phyloP scores from a whole-genome alignment of 2,329 filamentous ascomycete genomes.

The Colletotrichum tabaci region DNA sequence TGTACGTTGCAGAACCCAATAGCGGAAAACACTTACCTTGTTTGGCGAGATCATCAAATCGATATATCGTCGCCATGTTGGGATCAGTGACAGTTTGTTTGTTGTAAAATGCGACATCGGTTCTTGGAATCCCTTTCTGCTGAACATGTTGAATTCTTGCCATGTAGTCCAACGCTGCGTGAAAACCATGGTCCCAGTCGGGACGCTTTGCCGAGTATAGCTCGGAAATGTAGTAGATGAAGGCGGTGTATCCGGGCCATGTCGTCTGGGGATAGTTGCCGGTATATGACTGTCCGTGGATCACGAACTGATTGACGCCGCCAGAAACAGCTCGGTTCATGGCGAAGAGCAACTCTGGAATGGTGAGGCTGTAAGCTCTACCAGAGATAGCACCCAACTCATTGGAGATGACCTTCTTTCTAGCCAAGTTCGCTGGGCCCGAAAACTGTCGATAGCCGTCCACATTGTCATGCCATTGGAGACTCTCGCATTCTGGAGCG shows the following conservation, averaged over 20 bases:
- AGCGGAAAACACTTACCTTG: conserved; percentile 22
- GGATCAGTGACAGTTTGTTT: conserved; percentile 22
- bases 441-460: conserved; percentile 58
- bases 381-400: conserved; percentile 52
- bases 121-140: conserved; percentile 53
- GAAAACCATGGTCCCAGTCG: conserved; percentile 51
- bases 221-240: conserved; percentile 59
- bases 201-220: conserved; percentile 56
- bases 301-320: conserved; percentile 59
- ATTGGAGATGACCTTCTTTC: conserved; percentile 56
- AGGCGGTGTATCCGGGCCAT: conserved; percentile 63
- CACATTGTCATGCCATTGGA: conserved; percentile 54
- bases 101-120: conserved; percentile 27
- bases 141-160: conserved; percentile 55
- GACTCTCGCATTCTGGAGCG: conserved; percentile 58
- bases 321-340: conserved; percentile 54
- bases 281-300: conserved; percentile 60
- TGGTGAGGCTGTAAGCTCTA: conserved; percentile 18
- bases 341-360: conserved; percentile 51
- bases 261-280: conserved; percentile 61
- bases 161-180: conserved; percentile 48
- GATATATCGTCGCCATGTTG: conserved; percentile 25
- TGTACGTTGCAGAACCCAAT: background rate
- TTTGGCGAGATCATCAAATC: conserved; percentile 49
- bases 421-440: conserved; percentile 56